Base-by-base conservation (phyloP, 352 stramenopile genomes). In the Globisporangium alternatum region DNA sequence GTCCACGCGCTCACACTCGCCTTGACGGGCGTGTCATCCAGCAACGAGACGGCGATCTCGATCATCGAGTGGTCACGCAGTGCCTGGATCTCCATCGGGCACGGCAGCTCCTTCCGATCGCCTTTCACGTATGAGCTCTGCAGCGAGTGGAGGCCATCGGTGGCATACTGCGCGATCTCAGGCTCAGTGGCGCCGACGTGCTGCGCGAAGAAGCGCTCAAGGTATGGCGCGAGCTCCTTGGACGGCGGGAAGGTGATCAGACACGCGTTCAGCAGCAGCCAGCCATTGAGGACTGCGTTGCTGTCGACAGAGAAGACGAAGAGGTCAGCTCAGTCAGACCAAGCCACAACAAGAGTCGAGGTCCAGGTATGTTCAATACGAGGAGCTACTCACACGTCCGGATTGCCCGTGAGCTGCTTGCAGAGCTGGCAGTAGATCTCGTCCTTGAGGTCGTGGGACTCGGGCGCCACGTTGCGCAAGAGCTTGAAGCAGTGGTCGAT, bases 381-480 rank as follows among this genome's bases (percentile, higher is more conserved):
- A 19, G 13, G 8, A 43, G 10, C 37, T 22, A 65, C 68, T 12
- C 75, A 81, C 74, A 47, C 44, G 62, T 83, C 72, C 1, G 80
- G 82, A 37, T 93, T 95, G 2, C 64, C 63, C 45, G 76, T 91
- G 31, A 90, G 76, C 35, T 93, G 83, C 59, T 95, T 95, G 74
- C 78, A 83, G 5, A 95, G 64, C 67, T 95, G 86, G 51, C 82
- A 91, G 71, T 88, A 95, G 12, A 90, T 77, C 69, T 95, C 86
- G 64, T 95, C 80, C 53, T 90, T 85, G 44, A 95, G 71, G 52
- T 77, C 70, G 2, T 78, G 66, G 1, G 81, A 75, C 9, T 69
- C 58, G 8, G 72, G 71, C 65, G 92, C 73, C 33, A 90, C 78
- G 56, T 90, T 89, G 45, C 75, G 74, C 25, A 94, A 56, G 19